Evolutionary conservation across 2,329 filamentous ascomycete species (phyloP).

Genomic region (Cordyceps farinosa): DNA sequence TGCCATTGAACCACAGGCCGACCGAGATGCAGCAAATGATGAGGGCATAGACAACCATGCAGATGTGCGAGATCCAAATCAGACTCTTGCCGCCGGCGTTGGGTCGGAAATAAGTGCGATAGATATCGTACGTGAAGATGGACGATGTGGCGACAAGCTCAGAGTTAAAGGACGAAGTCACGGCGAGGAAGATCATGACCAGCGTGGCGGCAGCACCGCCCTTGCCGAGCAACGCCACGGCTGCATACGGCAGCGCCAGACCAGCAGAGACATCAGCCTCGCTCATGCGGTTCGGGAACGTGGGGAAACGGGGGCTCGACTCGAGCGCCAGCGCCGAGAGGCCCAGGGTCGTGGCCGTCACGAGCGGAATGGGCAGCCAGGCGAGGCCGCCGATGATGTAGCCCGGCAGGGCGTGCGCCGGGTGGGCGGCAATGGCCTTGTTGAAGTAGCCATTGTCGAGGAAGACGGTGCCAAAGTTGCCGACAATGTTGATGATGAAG

Average conservation of each 20-base stretch:
- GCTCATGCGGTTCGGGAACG: slow-evolving; percentile 68
- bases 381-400: slow-evolving; percentile 82
- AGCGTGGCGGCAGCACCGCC: slow-evolving; percentile 77
- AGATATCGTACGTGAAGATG: slow-evolving; percentile 83
- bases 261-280: slow-evolving; percentile 75
- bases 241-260: slow-evolving; percentile 78
- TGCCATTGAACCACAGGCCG: slow-evolving; percentile 68
- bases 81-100: slow-evolving; percentile 69
- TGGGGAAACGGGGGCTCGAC: slow-evolving; percentile 66
- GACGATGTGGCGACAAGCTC: slow-evolving; percentile 85
- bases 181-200: slow-evolving; percentile 84
- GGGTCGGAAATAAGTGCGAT: slow-evolving; percentile 83
- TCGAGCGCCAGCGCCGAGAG: slow-evolving; percentile 78
- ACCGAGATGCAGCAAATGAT: slow-evolving; percentile 77
- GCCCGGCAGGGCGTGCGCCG: slow-evolving; percentile 80
- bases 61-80: slow-evolving; percentile 73
- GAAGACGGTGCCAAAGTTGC: slow-evolving; percentile 82
- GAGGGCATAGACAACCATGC: slow-evolving; percentile 67
- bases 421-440: slow-evolving; percentile 85
- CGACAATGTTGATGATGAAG: slow-evolving; percentile 77
- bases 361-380: slow-evolving; percentile 93
- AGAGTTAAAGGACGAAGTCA: slow-evolving; percentile 77
- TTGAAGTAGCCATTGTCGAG: slow-evolving; percentile 89
- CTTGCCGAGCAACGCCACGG: slow-evolving; percentile 76
- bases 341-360: slow-evolving; percentile 85